Conservation (phyloP, 306 rosid genomes). For the Oxytropis ochrocephala region DNA sequence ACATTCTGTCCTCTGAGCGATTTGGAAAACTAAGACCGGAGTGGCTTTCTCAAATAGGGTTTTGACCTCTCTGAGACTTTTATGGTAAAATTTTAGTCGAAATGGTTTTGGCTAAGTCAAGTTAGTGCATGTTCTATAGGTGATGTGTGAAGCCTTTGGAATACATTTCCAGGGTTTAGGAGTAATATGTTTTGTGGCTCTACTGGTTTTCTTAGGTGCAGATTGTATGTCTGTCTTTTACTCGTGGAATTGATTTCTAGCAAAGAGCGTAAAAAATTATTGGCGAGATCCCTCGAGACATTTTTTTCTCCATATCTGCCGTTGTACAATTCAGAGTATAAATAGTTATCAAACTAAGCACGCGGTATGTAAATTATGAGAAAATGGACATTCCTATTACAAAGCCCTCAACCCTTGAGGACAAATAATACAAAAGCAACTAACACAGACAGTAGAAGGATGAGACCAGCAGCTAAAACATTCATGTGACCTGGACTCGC, state of each 20-base stretch:
- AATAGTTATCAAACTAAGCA: neutral
- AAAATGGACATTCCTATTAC: neutral
- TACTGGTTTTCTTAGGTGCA: too few relatives aligned
- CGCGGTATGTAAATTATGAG: neutral
- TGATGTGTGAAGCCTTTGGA: too few relatives aligned
- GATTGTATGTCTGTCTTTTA: too few relatives aligned
- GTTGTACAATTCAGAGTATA: neutral
- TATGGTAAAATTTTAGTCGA: too few relatives aligned
- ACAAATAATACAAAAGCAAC: constrained; percentile 43
- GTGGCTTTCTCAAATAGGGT: too few relatives aligned
- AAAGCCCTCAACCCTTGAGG: constrained; percentile 25
- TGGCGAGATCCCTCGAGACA: neutral
- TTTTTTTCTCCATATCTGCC: neutral
- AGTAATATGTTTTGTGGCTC: too few relatives aligned
- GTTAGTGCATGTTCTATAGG: too few relatives aligned
- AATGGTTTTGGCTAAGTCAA: too few relatives aligned
- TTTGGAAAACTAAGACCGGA: too few relatives aligned
- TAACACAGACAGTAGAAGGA: constrained; percentile 48
- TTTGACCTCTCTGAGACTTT: too few relatives aligned
- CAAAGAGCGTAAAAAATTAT: neutral
- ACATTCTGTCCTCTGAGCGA: too few relatives aligned
- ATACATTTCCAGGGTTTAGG: too few relatives aligned
- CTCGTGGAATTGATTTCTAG: neutral
- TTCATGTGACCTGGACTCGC: constrained; percentile 24
- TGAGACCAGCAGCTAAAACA: constrained; percentile 39